Evolutionary conservation across 2,329 filamentous ascomycete genomes (phyloP), one percentile per base, ranked within the genome.

Genomic region (Colletotrichum magnum): DNA sequence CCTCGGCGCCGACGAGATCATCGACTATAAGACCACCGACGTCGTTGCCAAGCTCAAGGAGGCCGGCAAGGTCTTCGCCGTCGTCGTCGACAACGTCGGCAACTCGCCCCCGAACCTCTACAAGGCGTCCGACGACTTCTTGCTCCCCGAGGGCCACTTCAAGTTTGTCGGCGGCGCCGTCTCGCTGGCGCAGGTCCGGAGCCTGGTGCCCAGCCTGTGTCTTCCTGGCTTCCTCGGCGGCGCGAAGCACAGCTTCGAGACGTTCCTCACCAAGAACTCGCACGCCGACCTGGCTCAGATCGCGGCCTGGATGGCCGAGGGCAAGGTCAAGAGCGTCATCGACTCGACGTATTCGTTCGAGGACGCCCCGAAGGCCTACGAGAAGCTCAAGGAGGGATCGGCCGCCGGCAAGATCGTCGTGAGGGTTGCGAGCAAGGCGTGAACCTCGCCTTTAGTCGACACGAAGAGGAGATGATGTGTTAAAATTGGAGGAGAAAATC

Each of bases 1-100:
- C 5, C 75, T 92, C 1, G 91, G 91, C 2, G 91, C 90, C 5
- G 90, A 93, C 72, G 86, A 89, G 58, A 85, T 91, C 47, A 83
- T 92, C 59, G 88, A 92, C 75, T 92, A 92, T 76, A 87, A 84
- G 52, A 80, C 79, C 0, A 75, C 77, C 26, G 79, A 90, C 73
- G 78, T 91, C 1, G 72, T 86, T 1, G 77, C 80, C 7, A 76
- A 78, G 5, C 79, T 92, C 0, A 82, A 81, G 69, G 76, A 80
- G 1, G 82, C 81, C 16, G 86, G 86, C 0, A 79, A 80, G 6
- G 77, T 84, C 5, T 90, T 85, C 72, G 80, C 82, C 61, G 79
- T 86, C 43, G 79, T 87, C 2, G 81, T 91, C n/a, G 90, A 92
- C 76, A 89, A 90, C 73, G 85, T 91, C 7, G 86, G 87, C n/a